Evolutionary conservation across 1,284 basidiomycete genomes (phyloP).

Genomic region (Neotropicomus parvogracilis): DNA sequence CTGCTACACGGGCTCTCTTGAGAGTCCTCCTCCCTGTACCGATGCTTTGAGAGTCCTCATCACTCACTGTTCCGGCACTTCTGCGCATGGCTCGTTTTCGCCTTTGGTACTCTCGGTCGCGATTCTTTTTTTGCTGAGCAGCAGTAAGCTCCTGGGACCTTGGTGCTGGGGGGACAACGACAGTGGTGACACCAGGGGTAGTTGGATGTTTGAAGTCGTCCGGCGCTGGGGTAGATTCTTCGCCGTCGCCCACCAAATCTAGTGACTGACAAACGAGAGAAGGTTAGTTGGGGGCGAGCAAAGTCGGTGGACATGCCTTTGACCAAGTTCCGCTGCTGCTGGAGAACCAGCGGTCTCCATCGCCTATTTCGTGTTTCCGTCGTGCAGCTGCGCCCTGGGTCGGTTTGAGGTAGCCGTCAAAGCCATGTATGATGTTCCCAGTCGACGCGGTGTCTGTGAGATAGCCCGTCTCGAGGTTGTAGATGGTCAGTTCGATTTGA

Average conservation of each 20-base stretch:
- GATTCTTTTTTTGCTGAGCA: slow-evolving; percentile 67
- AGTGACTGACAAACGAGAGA: slow-evolving; percentile 48
- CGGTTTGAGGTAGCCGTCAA: slow-evolving; percentile 74
- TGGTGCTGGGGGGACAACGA: slow-evolving; percentile 70
- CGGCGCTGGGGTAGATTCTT: slow-evolving; percentile 53
- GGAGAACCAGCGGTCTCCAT: slow-evolving; percentile 76
- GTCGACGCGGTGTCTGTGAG: slow-evolving; percentile 72
- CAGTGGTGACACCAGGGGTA: slow-evolving; percentile 65
- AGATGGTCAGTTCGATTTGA: slow-evolving; percentile 69
- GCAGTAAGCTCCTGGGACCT: slow-evolving; percentile 58
- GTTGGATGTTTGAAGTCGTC: slow-evolving; percentile 59
- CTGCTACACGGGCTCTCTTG: slow-evolving; percentile 58
- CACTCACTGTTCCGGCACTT: slow-evolving; percentile 59
- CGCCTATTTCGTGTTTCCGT: slow-evolving; percentile 68
- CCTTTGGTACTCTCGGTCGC: slow-evolving; percentile 73
- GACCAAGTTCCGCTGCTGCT: slow-evolving; percentile 69
- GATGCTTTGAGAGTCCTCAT: slow-evolving; percentile 59
- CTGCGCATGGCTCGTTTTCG: slow-evolving; percentile 64
- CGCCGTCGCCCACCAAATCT: slow-evolving; percentile 70
- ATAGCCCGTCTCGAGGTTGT: slow-evolving; percentile 68
- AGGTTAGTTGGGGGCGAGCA: slow-evolving; percentile 3
- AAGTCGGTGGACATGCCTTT: slow-evolving; percentile 46
- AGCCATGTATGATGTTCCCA: slow-evolving; percentile 80
- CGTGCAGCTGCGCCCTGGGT: slow-evolving; percentile 58
- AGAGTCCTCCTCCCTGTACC: slow-evolving; percentile 49